Evolutionary conservation across 768 basidiomycete species (phyloP), one percentile per base, ranked within the genome.

Genomic region (Gautieria morchelliformis): DNA sequence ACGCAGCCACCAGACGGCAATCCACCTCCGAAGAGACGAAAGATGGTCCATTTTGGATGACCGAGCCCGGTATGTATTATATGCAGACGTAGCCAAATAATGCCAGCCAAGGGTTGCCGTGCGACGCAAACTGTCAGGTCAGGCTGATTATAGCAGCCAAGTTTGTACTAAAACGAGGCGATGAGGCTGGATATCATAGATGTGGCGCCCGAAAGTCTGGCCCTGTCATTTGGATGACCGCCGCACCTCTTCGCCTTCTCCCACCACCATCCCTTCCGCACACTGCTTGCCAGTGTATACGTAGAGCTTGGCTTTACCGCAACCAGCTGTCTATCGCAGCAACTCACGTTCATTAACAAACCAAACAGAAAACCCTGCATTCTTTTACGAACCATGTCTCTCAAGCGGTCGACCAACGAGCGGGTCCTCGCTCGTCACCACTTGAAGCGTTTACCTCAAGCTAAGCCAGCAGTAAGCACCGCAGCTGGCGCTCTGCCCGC

Each of bases 371-470:
- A 44, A 19, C 42, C 42, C n/a, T 46, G n/a, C 53, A 44, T 33
- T 55, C 53, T 45, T 55, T 53, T 45, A 44, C 53, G 5, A 44
- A 27, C 32, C 27, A 52, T 52, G 51, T 14, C 30, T 19, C 17
- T n/a, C 17, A 27, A 39, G 51, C 51, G 51, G 32, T 40, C 37
- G 33, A 52, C 51, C 12, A 52, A 52, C 51, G 51, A 52, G 51
- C 51, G 51, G 37, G 51, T 37, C 32, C 51, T 52, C 51, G 51
- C 37, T 52, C 51, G 51, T 52, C 51, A 40, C 51, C 51, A 39
- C 20, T 22, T 40, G 14, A 37, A 52, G 17, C 51, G 51, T 6
- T 39, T 20, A 30, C 50, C 50, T 19, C 27, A 27, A 27, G 27
- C 27, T 27, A 5, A 27, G 3, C 27, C 2, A 27, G 5, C 27